phyloP scores from a whole-genome alignment of 352 stramenopile species.

The Globisporangium camurandrum region DNA sequence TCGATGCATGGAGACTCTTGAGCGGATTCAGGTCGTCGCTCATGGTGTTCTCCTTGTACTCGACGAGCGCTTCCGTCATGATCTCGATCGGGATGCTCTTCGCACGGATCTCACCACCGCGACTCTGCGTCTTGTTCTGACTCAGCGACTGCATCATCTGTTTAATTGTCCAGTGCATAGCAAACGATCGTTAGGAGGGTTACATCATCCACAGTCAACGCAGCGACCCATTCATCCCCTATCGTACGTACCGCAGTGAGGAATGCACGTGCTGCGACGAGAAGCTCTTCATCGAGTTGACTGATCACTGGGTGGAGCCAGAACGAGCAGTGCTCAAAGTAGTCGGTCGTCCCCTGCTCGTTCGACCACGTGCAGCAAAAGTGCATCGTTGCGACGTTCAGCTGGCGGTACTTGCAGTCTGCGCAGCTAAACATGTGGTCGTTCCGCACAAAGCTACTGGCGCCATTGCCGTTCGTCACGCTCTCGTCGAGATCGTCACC shows the following conservation, averaged over 20 bases:
- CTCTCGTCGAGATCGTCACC: conserved; percentile 7
- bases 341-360: conserved; percentile 83
- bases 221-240: background rate
- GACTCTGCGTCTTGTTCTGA: conserved; percentile 58
- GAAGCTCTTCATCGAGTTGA: conserved; percentile 79
- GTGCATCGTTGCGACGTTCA: conserved; percentile 73
- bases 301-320: conserved; percentile 81
- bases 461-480: conserved; percentile 11
- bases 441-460: conserved; percentile 33
- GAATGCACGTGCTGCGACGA: conserved; percentile 70
- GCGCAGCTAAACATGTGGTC: conserved; percentile 75
- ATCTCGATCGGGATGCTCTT: conserved; percentile 80
- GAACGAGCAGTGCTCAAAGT: conserved; percentile 87
- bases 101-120: conserved; percentile 66
- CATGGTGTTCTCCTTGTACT: conserved; percentile 74
- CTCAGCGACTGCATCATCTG: conserved; percentile 60
- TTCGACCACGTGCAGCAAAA: conserved; percentile 88
- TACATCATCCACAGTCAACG: background rate
- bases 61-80: conserved; percentile 61
- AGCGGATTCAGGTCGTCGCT: conserved; percentile 77
- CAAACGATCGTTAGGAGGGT: background rate
- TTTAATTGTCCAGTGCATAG: background rate
- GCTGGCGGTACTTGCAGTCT: conserved; percentile 77
- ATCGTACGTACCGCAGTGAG: conserved; percentile 44
- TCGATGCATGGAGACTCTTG: conserved; percentile 58